These are phyloP conservation scores for Urochloa ruziziensis DNA, from an alignment of 176 grass and related monocot species.

Conservation along the genomic window DNA sequence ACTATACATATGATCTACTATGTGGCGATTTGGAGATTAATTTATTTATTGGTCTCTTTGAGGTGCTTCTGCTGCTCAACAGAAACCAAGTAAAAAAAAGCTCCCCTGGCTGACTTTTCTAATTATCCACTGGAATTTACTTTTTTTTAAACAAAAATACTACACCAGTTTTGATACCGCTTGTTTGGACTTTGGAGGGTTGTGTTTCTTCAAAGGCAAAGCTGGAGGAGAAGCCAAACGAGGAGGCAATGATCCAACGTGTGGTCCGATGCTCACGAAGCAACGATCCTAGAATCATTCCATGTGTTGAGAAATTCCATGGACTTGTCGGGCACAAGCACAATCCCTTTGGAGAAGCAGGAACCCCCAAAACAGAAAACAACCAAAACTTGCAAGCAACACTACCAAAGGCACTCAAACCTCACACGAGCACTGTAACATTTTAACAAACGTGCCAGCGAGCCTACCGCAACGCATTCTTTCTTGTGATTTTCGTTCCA, in stretches of 20 bases:
- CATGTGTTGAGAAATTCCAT: slow-evolving; percentile 4
- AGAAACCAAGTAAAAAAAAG: no score
- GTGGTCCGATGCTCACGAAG: neutral
- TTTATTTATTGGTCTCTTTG: no score
- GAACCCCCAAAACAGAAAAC: neutral
- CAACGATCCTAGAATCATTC: neutral
- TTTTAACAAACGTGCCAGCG: neutral
- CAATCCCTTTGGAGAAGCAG: neutral
- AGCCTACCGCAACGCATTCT: neutral
- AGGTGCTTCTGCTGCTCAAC: no score
- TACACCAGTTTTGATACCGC: no score
- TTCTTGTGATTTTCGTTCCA: neutral
- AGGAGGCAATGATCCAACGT: neutral
- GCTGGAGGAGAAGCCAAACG: neutral
- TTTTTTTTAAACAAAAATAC: neutral
- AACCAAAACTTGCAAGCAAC: neutral
- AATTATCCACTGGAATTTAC: neutral
- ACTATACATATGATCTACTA: no score
- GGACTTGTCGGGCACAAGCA: slow-evolving; percentile 24
- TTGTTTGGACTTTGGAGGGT: neutral
- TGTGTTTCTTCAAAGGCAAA: neutral
- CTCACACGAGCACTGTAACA: no score
- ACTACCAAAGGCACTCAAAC: neutral
- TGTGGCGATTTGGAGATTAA: no score
- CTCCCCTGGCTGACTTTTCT: neutral